These are phyloP conservation scores for Salix arbutifolia DNA, from an alignment of 345 rosid species.

Conservation along the genomic window DNA sequence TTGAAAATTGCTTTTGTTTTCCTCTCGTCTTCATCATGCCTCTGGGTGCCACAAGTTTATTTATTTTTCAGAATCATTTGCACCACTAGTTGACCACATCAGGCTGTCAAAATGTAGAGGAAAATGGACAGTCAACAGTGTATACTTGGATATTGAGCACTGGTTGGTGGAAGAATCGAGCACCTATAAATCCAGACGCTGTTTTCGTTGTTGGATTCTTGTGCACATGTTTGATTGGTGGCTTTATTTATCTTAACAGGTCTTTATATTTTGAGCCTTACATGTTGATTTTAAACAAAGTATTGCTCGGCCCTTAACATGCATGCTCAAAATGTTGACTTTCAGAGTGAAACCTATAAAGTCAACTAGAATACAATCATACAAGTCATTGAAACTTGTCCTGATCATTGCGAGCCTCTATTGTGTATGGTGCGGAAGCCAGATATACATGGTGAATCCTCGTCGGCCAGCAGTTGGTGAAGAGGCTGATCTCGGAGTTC, in stretches of 20 bases:
- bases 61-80: not conserved
- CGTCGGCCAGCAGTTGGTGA: constrained; percentile 65
- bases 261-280: constrained; percentile 2
- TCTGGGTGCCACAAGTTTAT: not conserved
- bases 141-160: constrained; percentile 68
- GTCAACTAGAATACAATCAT: constrained; percentile 27
- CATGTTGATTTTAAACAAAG: not conserved
- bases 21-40: not conserved
- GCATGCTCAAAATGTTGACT: not conserved
- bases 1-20: not conserved
- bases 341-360: constrained; percentile 37
- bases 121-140: constrained; percentile 54
- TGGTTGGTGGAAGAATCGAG: constrained; percentile 64
- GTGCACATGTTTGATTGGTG: constrained; percentile 45
- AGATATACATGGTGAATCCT: constrained; percentile 53
- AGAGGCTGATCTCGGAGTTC: constrained; percentile 72
- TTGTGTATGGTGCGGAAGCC: constrained; percentile 62
- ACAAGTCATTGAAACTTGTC: constrained; percentile 35
- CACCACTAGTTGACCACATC: not conserved
- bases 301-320: not conserved
- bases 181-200: constrained; percentile 61
- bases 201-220: constrained; percentile 49
- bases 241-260: constrained; percentile 65
- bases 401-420: constrained; percentile 41
- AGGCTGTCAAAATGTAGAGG: constrained; percentile 30